These are phyloP conservation scores for Mucor mucedo DNA, from an alignment of 371 early-diverging fungal species.

Conservation along the genomic window DNA sequence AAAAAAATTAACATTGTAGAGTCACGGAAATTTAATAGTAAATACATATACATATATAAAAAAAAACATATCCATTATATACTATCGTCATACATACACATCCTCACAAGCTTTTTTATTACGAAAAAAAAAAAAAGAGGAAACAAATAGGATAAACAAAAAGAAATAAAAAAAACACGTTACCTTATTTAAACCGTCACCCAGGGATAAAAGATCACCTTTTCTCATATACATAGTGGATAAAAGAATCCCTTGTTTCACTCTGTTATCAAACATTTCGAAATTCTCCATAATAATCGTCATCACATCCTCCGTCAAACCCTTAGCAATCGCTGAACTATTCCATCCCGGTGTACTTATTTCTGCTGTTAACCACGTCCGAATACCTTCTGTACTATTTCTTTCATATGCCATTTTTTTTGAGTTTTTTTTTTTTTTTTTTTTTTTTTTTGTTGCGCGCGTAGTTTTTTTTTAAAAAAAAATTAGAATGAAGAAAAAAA, in stretches of 20 bases:
- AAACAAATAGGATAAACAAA: constrained; percentile 1
- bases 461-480: not conserved
- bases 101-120: constrained; percentile 4
- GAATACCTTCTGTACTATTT: constrained; percentile 34
- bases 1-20: not conserved
- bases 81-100: not conserved
- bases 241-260: constrained; percentile 28
- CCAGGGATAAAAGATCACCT: constrained; percentile 20
- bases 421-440: not conserved
- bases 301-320: constrained; percentile 38
- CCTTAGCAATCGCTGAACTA: constrained; percentile 36
- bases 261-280: constrained; percentile 26
- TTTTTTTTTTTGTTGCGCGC: constrained; percentile 1
- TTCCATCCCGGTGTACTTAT: constrained; percentile 36
- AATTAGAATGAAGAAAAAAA: constrained; percentile 15
- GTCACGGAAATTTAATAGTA: constrained; percentile 6
- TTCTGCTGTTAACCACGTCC: constrained; percentile 34
- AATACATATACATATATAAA: not conserved
- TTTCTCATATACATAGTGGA: constrained; percentile 24
- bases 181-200: constrained; percentile 30
- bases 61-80: not conserved
- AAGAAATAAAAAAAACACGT: constrained; percentile 11
- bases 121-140: not conserved
- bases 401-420: constrained; percentile 34
- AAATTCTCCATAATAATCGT: constrained; percentile 25